Evolutionary conservation across 257 asterid species (phyloP), one percentile per base, ranked within the genome.

Genomic region (Oldenlandia corymbosa): DNA sequence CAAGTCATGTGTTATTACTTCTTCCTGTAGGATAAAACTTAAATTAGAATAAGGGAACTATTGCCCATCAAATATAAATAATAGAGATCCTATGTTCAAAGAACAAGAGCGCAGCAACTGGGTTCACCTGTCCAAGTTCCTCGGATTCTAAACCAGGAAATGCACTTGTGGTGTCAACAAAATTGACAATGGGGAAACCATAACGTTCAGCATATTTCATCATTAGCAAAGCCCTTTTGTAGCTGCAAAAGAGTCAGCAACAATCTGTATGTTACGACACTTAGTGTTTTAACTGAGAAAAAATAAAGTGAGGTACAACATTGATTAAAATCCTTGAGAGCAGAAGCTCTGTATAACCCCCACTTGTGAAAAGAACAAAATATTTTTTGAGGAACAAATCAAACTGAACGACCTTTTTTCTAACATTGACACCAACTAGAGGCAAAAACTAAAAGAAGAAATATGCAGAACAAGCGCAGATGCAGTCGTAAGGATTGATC

Each of bases 121-220:
- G 18, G 11, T 23, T 8, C 50, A 70, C 86, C 73, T 81, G 86
- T 7, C 87, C 87, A 21, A 81, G 80, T 59, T 81, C 87, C n/a
- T n/a, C n/a, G n/a, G n/a, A n/a, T n/a, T n/a, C n/a, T n/a, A n/a
- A n/a, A n/a, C n/a, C n/a, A n/a, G 83, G 80, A 65, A 60, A 81
- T 13, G 87, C 84, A 34, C 87, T 81, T 0, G 87, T 80, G 1
- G 82, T 78, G 67, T 81, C 87, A 0, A 81, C 72, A 46, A 81
- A 81, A 14, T 84, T 78, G 48, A 81, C 62, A 27, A 81, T 78
- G 46, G 87, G 84, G 60, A 81, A 73, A 10, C 87, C 78, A 30
- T 81, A 82, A 59, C 75, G 87, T 60, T 81, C 87, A 2, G 81
- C 84, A 48, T 78, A 78, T 34, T 71, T 66, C 84, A 78, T 75